A percentile compares a stretch with the other conserved stretches of the same genome.
Evolutionary conservation across 1,284 basidiomycete genomes (phyloP).

Genomic region (Trichosporon sp.): DNA sequence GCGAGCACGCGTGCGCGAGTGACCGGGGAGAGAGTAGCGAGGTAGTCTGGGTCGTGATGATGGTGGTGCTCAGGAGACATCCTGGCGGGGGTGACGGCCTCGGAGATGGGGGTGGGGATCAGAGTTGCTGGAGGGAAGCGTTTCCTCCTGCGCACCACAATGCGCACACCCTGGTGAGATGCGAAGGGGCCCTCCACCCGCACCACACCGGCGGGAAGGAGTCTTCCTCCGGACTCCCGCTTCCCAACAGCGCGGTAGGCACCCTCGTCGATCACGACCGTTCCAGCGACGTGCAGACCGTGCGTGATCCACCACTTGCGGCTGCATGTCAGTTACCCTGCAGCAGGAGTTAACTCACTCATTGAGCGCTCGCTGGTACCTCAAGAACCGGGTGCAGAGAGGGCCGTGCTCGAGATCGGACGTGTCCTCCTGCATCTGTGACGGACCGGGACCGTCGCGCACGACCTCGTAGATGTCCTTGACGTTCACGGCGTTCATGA

Average conservation of each 20-base stretch:
- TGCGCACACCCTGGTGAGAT: slow-evolving; percentile 84
- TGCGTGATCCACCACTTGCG: slow-evolving; percentile 94
- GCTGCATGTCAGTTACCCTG: slow-evolving; percentile 19
- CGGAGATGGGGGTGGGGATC: slow-evolving; percentile 32
- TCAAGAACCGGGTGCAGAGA: slow-evolving; percentile 81
- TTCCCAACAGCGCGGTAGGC: slow-evolving; percentile 79
- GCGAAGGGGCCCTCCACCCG: slow-evolving; percentile 85
- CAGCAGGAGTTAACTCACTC: slow-evolving; percentile 51
- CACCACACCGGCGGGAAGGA: slow-evolving; percentile 84
- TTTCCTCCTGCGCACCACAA: slow-evolving; percentile 58
- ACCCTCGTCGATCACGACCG: slow-evolving; percentile 72
- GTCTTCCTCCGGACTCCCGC: slow-evolving; percentile 78
- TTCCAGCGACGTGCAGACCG: slow-evolving; percentile 81
- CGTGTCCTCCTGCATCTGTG: slow-evolving; percentile 25
- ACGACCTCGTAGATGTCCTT: slow-evolving; percentile 76
- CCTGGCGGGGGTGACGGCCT: slow-evolving; percentile 12
- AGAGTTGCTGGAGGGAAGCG: slow-evolving; percentile 31
- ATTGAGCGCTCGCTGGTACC: slow-evolving; percentile 66
- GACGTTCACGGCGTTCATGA: slow-evolving; percentile 76
- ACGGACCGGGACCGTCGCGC: slow-evolving; percentile 48
- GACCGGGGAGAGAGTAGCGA: slow-evolving; percentile 4
- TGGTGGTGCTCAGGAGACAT: slow-evolving; percentile 10
- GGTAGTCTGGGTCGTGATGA: slow-evolving; percentile 4
- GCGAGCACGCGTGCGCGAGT: slow-evolving; percentile 10
- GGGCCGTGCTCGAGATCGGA: slow-evolving; percentile 32